Conservation (phyloP, 2,329 filamentous ascomycete species). For the Botrytis squamosa region DNA sequence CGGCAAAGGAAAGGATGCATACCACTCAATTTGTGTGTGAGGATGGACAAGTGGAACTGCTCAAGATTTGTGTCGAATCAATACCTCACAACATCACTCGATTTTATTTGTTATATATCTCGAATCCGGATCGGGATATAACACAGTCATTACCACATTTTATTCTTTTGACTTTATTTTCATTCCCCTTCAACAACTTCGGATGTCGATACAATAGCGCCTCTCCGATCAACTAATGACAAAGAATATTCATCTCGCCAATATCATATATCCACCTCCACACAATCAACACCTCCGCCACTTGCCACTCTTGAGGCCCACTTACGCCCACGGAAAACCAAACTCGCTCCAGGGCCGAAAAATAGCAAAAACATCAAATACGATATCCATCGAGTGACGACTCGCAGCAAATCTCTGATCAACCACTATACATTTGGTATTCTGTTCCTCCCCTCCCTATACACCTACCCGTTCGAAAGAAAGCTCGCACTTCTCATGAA, state of each 20-base stretch:
- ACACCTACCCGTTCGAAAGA: neutral
- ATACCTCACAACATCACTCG: slow-evolving; percentile 26
- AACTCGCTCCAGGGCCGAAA: neutral
- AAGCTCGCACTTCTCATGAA: too few species aligned
- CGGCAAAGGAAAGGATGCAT: slow-evolving; percentile 27
- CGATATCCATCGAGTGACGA: neutral
- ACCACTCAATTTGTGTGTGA: slow-evolving; percentile 28
- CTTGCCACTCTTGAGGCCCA: neutral
- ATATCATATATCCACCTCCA: neutral
- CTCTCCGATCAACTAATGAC: too few species aligned
- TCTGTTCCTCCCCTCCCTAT: too few species aligned
- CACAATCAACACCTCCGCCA: neutral
- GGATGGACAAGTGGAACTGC: slow-evolving; percentile 28
- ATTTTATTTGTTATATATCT: slow-evolving; percentile 12
- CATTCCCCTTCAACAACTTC: neutral
- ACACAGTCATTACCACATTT: slow-evolving; percentile 34
- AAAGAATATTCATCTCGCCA: neutral
- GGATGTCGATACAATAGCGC: neutral
- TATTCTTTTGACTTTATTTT: neutral
- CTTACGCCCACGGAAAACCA: neutral
- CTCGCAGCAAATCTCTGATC: neutral
- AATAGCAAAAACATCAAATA: neutral
- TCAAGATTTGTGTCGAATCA: slow-evolving; percentile 28
- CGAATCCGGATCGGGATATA: slow-evolving; percentile 16
- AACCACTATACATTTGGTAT: neutral